Percentiles rank a stretch among this genome's conserved stretches.
Evolutionary conservation across 2,329 filamentous ascomycete species (phyloP).

Genomic region (Helotiales sp.): DNA sequence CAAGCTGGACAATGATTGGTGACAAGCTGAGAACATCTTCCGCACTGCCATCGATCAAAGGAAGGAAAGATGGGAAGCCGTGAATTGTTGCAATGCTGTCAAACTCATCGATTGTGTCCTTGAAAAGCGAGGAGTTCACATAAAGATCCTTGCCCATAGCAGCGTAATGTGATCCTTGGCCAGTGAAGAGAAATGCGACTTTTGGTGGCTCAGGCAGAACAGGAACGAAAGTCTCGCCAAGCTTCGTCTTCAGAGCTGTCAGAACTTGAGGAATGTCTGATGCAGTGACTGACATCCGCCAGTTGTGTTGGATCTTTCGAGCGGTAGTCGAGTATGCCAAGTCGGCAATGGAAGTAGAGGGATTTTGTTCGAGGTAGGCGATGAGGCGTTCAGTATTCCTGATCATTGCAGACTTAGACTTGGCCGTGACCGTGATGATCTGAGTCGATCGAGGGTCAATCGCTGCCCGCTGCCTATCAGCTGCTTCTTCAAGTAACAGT

Average conservation of each 20-base stretch:
- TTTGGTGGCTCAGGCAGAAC: constrained; percentile 23
- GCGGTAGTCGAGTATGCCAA: constrained; percentile 35
- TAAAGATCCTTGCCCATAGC: constrained; percentile 24
- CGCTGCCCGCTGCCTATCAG: constrained; percentile 32
- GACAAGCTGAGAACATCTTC: constrained; percentile 43
- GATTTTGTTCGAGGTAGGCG: constrained; percentile 26
- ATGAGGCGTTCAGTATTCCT: constrained; percentile 29
- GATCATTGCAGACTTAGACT: constrained; percentile 28
- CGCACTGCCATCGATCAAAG: constrained; percentile 45
- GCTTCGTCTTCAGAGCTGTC: constrained; percentile 51
- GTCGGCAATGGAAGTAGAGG: constrained; percentile 26
- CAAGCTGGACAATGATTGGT: constrained; percentile 54
- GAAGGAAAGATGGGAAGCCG: constrained; percentile 26
- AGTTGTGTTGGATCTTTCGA: constrained; percentile 60
- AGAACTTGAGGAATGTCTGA: constrained; percentile 44
- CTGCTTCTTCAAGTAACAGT: constrained; percentile 34
- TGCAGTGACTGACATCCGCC: constrained; percentile 51
- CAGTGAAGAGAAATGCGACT: constrained; percentile 33
- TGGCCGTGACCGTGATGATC: constrained; percentile 51
- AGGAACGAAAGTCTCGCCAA: constrained; percentile 40
- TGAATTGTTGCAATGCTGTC: constrained; percentile 20
- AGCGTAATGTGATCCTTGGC: constrained; percentile 40
- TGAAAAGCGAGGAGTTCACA: constrained; percentile 38
- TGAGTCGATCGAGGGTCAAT: constrained; percentile 46
- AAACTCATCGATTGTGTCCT: constrained; percentile 19